phyloP scores from a whole-genome alignment of 768 basidiomycete genomes.

The Mycena kentingensis region DNA sequence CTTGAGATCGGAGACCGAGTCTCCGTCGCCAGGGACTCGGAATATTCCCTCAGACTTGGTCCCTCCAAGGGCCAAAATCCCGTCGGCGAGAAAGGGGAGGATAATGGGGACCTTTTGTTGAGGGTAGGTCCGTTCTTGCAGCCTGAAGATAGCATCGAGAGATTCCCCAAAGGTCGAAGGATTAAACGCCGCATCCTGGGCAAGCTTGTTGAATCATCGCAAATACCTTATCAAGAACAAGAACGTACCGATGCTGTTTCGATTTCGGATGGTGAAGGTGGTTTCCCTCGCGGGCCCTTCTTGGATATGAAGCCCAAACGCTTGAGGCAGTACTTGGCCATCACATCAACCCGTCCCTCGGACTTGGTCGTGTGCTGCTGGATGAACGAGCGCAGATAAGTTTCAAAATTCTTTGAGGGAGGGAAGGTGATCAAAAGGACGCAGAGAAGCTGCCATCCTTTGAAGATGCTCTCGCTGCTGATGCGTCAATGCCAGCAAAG shows the following conservation, averaged over 20 bases:
- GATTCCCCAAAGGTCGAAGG: constrained; percentile 94
- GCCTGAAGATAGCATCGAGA: constrained; percentile 76
- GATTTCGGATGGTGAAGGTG: constrained; percentile 81
- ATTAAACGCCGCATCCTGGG: constrained; percentile 88
- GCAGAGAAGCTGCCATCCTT: constrained; percentile 92
- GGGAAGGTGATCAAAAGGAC: constrained; percentile 91
- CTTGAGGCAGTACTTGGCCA: constrained; percentile 90
- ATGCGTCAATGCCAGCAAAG: background rate
- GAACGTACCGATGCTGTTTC: constrained; percentile 80
- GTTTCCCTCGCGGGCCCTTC: constrained; percentile 85
- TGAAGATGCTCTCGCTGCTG: constrained; percentile 77
- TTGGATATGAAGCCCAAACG: constrained; percentile 72
- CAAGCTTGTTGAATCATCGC: constrained; percentile 14
- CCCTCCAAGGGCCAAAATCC: constrained; percentile 87
- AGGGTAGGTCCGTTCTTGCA: constrained; percentile 87
- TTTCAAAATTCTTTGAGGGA: constrained; percentile 90
- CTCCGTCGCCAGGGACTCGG: constrained; percentile 88
- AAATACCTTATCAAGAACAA: background rate
- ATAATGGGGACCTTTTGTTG: constrained; percentile 87
- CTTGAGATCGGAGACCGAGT: constrained; percentile 86
- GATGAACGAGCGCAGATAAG: constrained; percentile 80
- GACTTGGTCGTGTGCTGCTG: constrained; percentile 64
- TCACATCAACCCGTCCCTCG: constrained; percentile 81
- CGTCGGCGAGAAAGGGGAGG: constrained; percentile 90
- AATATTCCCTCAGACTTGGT: constrained; percentile 88